These are phyloP conservation scores for Metschnikowia picachoensis DNA, from an alignment of 805 yeast species.

Conservation along the genomic window DNA sequence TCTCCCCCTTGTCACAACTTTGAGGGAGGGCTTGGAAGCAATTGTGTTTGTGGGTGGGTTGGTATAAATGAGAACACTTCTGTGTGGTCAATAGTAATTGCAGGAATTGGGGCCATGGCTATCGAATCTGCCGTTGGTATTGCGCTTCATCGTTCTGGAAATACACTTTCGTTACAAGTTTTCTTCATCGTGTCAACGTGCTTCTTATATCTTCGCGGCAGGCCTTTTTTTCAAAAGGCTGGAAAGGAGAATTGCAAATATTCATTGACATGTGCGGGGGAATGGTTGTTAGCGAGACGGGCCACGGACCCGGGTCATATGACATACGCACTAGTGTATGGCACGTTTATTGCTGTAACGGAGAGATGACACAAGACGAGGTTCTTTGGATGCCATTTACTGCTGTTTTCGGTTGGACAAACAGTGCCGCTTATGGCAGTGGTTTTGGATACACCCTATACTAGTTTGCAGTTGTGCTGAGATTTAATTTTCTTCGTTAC, in stretches of 20 bases:
- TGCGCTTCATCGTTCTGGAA: constrained; percentile 72
- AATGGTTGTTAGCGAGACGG: constrained; percentile 80
- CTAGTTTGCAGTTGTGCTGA: constrained; percentile 55
- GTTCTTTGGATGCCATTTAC: constrained; percentile 81
- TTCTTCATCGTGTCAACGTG: constrained; percentile 75
- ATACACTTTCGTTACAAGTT: constrained; percentile 67
- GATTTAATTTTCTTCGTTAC: constrained; percentile 38
- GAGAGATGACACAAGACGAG: constrained; percentile 70
- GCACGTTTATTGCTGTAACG: constrained; percentile 95
- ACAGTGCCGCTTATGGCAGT: constrained; percentile 88
- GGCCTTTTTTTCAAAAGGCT: constrained; percentile 81
- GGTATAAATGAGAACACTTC: constrained; percentile 70
- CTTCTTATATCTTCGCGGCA: constrained; percentile 78
- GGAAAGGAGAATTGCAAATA: constrained; percentile 81
- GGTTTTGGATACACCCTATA: constrained; percentile 67
- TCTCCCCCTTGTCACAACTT: constrained; percentile 78
- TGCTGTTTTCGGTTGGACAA: constrained; percentile 91
- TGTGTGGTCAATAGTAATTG: constrained; percentile 51
- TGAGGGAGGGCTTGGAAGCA: constrained; percentile 89
- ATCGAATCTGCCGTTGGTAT: constrained; percentile 64
- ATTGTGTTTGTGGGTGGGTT: constrained; percentile 90
- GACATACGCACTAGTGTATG: constrained; percentile 76
- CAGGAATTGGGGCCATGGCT: constrained; percentile 54
- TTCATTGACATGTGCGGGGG: constrained; percentile 76
- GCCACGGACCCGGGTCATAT: constrained; percentile 91